Evolutionary conservation across 495 filamentous ascomycete genomes (phyloP).

Genomic region (Platismatia glauca): DNA sequence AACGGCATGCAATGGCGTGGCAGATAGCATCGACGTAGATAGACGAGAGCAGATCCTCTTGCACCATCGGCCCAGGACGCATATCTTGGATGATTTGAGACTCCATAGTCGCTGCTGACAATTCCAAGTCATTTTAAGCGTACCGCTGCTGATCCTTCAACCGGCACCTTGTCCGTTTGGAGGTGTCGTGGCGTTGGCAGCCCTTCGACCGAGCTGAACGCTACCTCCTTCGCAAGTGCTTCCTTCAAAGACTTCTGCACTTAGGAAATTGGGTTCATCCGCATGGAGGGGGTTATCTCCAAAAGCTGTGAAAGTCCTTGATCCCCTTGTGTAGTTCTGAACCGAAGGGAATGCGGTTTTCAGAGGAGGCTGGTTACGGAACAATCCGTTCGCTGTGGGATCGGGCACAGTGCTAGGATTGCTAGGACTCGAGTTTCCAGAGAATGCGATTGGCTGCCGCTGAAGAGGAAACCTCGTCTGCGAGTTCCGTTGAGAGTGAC

Average conservation of each 20-base stretch:
- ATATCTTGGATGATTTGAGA: neutral
- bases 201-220: neutral
- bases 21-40: slow-evolving; percentile 8
- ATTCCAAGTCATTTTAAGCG: neutral
- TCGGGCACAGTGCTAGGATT: slow-evolving; percentile 17
- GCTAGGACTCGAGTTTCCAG: slow-evolving; percentile 12
- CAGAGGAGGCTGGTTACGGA: slow-evolving; percentile 5
- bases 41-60: slow-evolving; percentile 8
- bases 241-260: slow-evolving; percentile 9
- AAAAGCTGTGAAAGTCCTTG: neutral
- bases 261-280: slow-evolving; percentile 19
- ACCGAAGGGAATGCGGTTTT: neutral
- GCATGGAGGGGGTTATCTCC: neutral
- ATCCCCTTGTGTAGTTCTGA: slow-evolving; percentile 7
- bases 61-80: neutral
- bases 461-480: slow-evolving; percentile 8
- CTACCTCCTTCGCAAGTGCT: slow-evolving; percentile 16
- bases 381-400: slow-evolving; percentile 14
- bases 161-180: slow-evolving; percentile 40
- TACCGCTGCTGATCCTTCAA: slow-evolving; percentile 25
- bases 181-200: slow-evolving; percentile 26
- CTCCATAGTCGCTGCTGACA: neutral
- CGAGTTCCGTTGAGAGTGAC: slow-evolving; percentile 16
- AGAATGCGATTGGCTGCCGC: neutral
- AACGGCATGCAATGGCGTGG: neutral